phyloP scores from a whole-genome alignment of 2,329 filamentous ascomycete genomes.

The Colletotrichum caudatum region DNA sequence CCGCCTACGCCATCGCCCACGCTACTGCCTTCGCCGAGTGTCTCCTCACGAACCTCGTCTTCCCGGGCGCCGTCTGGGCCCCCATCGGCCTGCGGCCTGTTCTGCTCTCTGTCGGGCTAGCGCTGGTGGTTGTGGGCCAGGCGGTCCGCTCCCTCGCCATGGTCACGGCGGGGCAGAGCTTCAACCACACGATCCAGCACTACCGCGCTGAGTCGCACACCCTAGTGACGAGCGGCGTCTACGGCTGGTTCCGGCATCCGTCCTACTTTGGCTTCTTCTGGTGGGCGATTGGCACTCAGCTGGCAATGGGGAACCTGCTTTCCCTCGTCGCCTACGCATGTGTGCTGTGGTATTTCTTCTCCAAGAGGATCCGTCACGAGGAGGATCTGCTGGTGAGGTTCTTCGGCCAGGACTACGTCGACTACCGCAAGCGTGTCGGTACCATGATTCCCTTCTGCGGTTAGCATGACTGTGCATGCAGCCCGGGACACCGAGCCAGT shows the following conservation, averaged over 20 bases:
- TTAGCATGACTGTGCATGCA: not conserved
- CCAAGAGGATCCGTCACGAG: conserved; percentile 78
- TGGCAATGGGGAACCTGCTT: conserved; percentile 86
- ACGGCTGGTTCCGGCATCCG: conserved; percentile 82
- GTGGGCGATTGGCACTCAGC: conserved; percentile 95
- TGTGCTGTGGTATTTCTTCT: conserved; percentile 90
- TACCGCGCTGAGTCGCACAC: conserved; percentile 75
- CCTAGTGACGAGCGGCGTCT: conserved; percentile 87
- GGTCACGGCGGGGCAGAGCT: conserved; percentile 88
- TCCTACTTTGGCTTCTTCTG: conserved; percentile 99
- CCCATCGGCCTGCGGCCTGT: conserved; percentile 58
- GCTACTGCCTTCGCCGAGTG: conserved; percentile 80
- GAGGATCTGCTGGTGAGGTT: conserved; percentile 83
- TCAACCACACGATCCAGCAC: conserved; percentile 88
- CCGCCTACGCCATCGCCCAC: conserved; percentile 86
- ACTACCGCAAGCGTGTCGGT: conserved; percentile 77
- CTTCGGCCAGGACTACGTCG: conserved; percentile 84
- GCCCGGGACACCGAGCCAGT: not conserved
- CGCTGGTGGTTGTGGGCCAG: conserved; percentile 78
- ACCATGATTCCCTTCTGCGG: conserved; percentile 81
- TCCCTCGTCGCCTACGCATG: conserved; percentile 80
- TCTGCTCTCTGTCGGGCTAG: conserved; percentile 68
- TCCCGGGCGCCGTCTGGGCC: conserved; percentile 62
- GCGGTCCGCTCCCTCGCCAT: conserved; percentile 83
- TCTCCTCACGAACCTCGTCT: conserved; percentile 68